phyloP scores from a whole-genome alignment of 2,329 filamentous ascomycete genomes.

The Sarocladium oryzae region DNA sequence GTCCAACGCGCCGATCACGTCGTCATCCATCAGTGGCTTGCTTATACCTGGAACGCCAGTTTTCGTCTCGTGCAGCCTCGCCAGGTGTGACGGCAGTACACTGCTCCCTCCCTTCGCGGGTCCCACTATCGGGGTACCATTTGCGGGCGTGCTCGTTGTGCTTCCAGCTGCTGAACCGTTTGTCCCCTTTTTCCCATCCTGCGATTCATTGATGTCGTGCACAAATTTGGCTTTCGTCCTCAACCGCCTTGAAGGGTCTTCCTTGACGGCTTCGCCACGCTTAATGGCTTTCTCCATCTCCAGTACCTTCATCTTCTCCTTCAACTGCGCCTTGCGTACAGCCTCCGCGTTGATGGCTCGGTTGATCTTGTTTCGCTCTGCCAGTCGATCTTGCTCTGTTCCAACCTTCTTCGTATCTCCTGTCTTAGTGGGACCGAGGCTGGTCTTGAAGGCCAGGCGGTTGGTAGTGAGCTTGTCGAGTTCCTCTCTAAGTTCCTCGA shows the following conservation, averaged over 20 bases:
- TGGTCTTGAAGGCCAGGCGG: conserved; percentile 68
- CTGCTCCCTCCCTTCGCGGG: conserved; percentile 30
- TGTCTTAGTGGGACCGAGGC: conserved; percentile 48
- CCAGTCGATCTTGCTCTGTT: conserved; percentile 74
- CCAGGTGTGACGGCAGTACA: conserved; percentile 42
- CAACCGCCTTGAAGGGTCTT: conserved; percentile 55
- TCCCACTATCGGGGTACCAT: conserved; percentile 43
- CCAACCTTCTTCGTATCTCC: conserved; percentile 39
- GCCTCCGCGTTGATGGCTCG: conserved; percentile 79
- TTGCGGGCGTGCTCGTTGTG: conserved; percentile 41
- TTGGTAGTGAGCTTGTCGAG: conserved; percentile 59
- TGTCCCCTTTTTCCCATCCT: conserved; percentile 40
- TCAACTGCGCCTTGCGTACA: conserved; percentile 83
- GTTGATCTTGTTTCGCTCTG: conserved; percentile 77
- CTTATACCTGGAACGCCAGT: conserved; percentile 61
- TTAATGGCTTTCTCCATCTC: conserved; percentile 55
- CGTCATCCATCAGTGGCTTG: conserved; percentile 79
- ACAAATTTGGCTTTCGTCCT: conserved; percentile 63
- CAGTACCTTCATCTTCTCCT: conserved; percentile 62
- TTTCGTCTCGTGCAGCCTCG: conserved; percentile 47
- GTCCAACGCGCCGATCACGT: conserved; percentile 84
- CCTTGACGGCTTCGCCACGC: conserved; percentile 54
- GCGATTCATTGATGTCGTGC: conserved; percentile 50
- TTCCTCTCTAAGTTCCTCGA: conserved; percentile 49
- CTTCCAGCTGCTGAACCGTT: conserved; percentile 33